phyloP scores from a whole-genome alignment of 2,329 filamentous ascomycete species.

The Juglanconis juglandina region DNA sequence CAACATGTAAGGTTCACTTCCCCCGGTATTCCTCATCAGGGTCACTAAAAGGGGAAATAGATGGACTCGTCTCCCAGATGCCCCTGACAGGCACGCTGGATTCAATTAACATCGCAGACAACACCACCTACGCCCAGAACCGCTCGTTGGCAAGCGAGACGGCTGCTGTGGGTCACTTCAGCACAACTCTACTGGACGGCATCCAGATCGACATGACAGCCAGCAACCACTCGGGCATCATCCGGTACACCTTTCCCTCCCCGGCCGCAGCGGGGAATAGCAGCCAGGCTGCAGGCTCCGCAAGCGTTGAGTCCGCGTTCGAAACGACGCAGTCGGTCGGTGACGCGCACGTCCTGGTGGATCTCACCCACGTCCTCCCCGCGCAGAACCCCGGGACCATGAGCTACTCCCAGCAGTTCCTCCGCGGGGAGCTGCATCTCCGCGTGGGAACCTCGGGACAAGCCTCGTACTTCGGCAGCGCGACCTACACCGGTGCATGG shows the following conservation, averaged over 20 bases:
- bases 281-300: not conserved
- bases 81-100: not conserved
- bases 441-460: not conserved
- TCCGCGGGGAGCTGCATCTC: slow-evolving; percentile 9
- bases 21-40: not conserved
- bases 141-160: slow-evolving; percentile 10
- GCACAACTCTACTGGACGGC: slow-evolving; percentile 7
- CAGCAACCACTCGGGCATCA: slow-evolving; percentile 5
- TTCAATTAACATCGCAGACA: slow-evolving; percentile 6
- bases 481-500: slow-evolving; percentile 6
- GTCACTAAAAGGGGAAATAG: not conserved
- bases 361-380: slow-evolving; percentile 9
- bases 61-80: slow-evolving; percentile 9
- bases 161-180: slow-evolving; percentile 8
- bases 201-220: slow-evolving; percentile 10
- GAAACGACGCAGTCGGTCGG: not conserved
- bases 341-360: slow-evolving; percentile 7
- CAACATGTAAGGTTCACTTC: slow-evolving; percentile 1
- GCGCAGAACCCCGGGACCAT: slow-evolving; percentile 4
- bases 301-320: not conserved
- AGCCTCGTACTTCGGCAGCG: slow-evolving; percentile 12
- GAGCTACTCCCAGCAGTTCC: slow-evolving; percentile 9
- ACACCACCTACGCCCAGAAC: slow-evolving; percentile 10
- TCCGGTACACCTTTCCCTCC: slow-evolving; percentile 10
- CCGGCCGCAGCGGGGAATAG: not conserved